Evolutionary conservation across 768 basidiomycete species (phyloP).

Genomic region (Tubosaeta sp.): DNA sequence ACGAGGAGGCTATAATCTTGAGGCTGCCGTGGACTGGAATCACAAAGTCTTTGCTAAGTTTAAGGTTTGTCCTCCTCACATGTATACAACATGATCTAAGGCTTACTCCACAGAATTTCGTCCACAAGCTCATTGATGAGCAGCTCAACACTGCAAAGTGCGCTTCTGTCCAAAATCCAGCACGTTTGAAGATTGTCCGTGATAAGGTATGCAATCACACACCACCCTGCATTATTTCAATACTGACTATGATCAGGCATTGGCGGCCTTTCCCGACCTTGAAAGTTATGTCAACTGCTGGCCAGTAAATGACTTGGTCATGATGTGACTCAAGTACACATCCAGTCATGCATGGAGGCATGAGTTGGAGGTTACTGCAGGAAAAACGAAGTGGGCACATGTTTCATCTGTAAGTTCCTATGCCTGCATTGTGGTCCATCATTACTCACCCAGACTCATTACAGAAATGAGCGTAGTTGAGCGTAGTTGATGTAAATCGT

Average conservation of each 20-base stretch:
- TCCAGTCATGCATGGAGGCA: background rate
- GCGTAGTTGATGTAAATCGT: no score
- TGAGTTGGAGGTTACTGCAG: no score
- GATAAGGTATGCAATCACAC: background rate
- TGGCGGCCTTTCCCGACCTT: conserved; percentile 2
- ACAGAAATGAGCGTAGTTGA: no score
- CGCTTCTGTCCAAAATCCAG: conserved; percentile 2
- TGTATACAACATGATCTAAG: background rate
- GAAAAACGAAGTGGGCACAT: no score
- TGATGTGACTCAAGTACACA: conserved; percentile 13
- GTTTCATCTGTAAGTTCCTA: no score
- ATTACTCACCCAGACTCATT: no score
- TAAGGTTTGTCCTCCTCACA: conserved; percentile 12
- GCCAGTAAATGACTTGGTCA: conserved; percentile 7
- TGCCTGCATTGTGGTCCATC: no score
- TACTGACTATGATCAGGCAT: background rate
- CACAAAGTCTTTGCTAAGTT: conserved; percentile 11
- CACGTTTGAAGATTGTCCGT: background rate
- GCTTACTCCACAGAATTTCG: background rate
- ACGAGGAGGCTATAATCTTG: conserved; percentile 23
- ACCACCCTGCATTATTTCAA: no score
- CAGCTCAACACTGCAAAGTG: conserved; percentile 7
- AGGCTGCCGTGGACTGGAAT: conserved; percentile 18
- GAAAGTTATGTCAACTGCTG: conserved; percentile 1
- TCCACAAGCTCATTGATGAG: conserved; percentile 1